Evolutionary conservation across 2,329 filamentous ascomycete genomes (phyloP), one percentile per base, ranked within the genome.

Genomic region (Paramyrothecium sp.): DNA sequence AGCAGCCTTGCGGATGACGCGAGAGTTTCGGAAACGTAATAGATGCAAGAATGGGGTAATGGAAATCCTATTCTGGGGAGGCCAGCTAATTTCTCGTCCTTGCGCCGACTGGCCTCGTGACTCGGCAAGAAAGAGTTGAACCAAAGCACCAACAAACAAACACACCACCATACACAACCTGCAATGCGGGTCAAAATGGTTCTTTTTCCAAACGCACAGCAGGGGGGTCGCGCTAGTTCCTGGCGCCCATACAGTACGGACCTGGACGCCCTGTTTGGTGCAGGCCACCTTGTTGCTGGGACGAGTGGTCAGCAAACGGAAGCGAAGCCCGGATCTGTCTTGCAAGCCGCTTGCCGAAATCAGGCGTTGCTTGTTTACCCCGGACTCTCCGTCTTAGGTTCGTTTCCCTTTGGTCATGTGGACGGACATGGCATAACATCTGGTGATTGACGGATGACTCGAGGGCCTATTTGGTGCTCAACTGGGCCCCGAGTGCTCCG

Each of bases 21-120:
- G 51, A 19, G 33, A 26, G 38, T 52, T 59, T 61, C 54, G 56
- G 57, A 67, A 71, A 66, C 63, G 66, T 70, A 71, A 70, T 62
- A 56, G 62, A 61, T 64, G 63, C 60, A 64, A 54, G 55, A 57
- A 58, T 58, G 62, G 49, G 60, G 64, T 65, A 65, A 67, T 66
- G 53, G 65, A 67, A 67, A 65, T 61, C 58, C 58, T 33, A 21
- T 20, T 11, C 30, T 52, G 2, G 50, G 50, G 21, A 33, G 33
- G 33, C 38, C 38, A 38, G 33, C 33, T 16, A 38, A 44, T 44
- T 44, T 44, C 38, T 44, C 38, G 38, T 44, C 38, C 38, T 44
- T 44, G 38, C 38, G 38, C 38, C 38, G 10, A 44, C n/a, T 44
- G 38, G 13, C 38, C 38, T 44, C 38, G 38, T 44, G 38, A 44